Conservation (phyloP, 345 rosid species). For the Ceriops zippeliana region DNA sequence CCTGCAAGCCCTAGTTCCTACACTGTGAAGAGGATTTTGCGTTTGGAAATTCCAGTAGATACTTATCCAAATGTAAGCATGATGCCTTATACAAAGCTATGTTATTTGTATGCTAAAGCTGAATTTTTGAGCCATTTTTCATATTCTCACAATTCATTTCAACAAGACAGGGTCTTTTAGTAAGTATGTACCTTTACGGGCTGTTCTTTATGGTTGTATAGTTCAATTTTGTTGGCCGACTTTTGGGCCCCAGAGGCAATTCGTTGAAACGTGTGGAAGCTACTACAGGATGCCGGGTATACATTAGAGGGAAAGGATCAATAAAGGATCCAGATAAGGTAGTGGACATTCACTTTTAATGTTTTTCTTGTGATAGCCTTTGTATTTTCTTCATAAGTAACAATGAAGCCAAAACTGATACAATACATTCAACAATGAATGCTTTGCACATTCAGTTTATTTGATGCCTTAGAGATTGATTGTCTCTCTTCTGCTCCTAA, state of each 20-base stretch:
- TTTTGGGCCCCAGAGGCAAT: conserved; percentile 98
- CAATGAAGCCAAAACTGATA: neutral
- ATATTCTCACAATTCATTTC: neutral
- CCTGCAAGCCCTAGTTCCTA: conserved; percentile 93
- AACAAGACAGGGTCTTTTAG: neutral
- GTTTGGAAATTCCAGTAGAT: conserved; percentile 97
- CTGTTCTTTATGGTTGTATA: conserved; percentile 25
- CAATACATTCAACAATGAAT: conserved; percentile 1
- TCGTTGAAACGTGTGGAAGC: conserved; percentile 97
- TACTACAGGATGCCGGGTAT: conserved; percentile 97
- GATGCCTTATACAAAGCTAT: neutral
- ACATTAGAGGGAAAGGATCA: conserved; percentile 96
- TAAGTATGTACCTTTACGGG: conserved; percentile 2
- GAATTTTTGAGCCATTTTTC: neutral
- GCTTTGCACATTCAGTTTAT: neutral
- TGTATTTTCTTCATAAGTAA: neutral
- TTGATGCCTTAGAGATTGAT: neutral
- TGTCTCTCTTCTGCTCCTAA: conserved; percentile 11
- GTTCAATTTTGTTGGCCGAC: conserved; percentile 99
- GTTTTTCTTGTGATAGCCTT: neutral
- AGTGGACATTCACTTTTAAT: conserved; percentile 12
- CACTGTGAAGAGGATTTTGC: conserved; percentile 90
- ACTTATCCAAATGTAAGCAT: conserved; percentile 67
- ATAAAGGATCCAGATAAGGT: conserved; percentile 98
- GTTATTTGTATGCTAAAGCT: conserved; percentile 2